A percentile compares a stretch with the other conserved stretches of the same genome.
These are phyloP conservation scores for Talinum fruticosum DNA, from an alignment of 148 eudicot species.

Conservation along the genomic window DNA sequence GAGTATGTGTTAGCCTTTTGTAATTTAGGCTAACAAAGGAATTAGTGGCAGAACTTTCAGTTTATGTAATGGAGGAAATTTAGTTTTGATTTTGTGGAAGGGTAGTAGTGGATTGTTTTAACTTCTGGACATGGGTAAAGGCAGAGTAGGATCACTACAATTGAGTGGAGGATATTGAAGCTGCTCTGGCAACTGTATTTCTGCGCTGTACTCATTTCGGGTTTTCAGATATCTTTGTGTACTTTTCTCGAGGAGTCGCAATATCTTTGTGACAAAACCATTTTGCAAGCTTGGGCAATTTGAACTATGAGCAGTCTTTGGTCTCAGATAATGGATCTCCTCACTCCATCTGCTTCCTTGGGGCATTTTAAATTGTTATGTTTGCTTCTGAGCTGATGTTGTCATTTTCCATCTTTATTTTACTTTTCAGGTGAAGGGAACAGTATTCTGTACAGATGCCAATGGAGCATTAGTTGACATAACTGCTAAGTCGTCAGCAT, in stretches of 20 bases:
- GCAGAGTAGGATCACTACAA: not conserved
- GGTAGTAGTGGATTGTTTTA: not conserved
- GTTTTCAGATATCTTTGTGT: too few species aligned
- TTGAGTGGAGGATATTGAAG: not conserved
- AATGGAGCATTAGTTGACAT: constrained; percentile 83
- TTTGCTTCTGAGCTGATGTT: not conserved
- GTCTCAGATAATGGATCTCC: not conserved
- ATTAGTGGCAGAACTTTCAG: too few species aligned
- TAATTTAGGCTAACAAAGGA: not conserved
- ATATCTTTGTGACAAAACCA: too few species aligned
- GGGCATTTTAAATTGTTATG: not conserved
- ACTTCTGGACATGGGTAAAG: not conserved
- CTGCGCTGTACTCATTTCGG: not conserved
- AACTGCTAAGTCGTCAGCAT: constrained; percentile 87
- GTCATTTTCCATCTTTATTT: constrained; percentile 8
- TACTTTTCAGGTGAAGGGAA: constrained; percentile 71
- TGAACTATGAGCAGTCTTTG: not conserved
- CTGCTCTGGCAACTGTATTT: not conserved
- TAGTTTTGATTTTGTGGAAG: not conserved
- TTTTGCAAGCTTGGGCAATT: not conserved
- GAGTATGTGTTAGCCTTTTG: not conserved
- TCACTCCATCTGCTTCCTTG: too few species aligned
- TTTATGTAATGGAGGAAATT: not conserved
- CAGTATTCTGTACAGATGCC: constrained; percentile 58
- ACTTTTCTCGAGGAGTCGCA: too few species aligned